Base-by-base conservation (phyloP, 2,329 filamentous ascomycete genomes). In the Xylaria digitata region DNA sequence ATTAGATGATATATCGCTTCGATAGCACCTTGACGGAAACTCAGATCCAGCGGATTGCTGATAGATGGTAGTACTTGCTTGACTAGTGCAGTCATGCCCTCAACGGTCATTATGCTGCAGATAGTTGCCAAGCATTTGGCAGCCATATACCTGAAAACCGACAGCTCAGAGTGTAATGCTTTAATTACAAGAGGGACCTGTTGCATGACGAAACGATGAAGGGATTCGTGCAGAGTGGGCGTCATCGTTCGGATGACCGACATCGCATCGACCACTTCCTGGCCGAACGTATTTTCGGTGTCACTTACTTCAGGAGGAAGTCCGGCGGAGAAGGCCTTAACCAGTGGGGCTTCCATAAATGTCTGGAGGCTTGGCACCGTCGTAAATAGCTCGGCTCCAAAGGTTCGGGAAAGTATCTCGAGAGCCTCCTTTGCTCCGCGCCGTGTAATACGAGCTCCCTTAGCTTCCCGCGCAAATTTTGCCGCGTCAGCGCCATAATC, bases 1-100 rank as follows among this genome's bases (percentile, higher is more conserved):
- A 99, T 99, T 66, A 99, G 84, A 79, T 99, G 96, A 77, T 99
- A 99, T 66, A 99, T 92, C 73, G 90, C 93, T 80, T 99, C 96
- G 64, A 97, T 96, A 6, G 93, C 94, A 69, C 96, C 96, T 82
- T 99, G 96, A 45, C 96, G 90, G 80, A 91, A 92, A 76, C 93
- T 90, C 34, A 97, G 86, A 75, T 99, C 95, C 66, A 96, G 81
- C 0, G 93, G 91, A 74, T 97, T 97, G 82, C 86, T 96, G 79
- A 98, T 97, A 1, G 92, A 92, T 6, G 96, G 96, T 50, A 99
- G 80, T 9, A 99, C 93, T 75, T 93, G 92, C 78, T 98, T 93
- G 0, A 99, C 96, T 23, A 99, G 84, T 77, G 95, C 94, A 0
- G 95, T 99, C 90, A 99, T 97, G 59, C 93, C 96, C 70, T 97